Base-by-base conservation (phyloP, 768 basidiomycete genomes). In the Boletus fagicola region DNA sequence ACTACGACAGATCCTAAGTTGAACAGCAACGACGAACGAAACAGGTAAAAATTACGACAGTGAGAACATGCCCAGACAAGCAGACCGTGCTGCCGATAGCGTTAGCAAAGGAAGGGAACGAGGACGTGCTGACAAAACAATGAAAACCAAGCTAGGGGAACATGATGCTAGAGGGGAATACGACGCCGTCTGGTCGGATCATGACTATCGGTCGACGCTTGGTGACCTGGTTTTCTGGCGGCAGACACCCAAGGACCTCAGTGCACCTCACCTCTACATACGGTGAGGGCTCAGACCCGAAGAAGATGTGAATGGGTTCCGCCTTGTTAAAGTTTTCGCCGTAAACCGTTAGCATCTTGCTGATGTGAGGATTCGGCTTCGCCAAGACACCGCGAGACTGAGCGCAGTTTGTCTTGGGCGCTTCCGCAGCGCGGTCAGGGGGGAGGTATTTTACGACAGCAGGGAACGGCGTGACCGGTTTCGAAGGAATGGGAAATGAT, bases 371-470 rank as follows among this genome's bases (percentile, higher is more conserved):
- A 66, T 85, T 89, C 26, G 90, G 88, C 72, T 92, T 90, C 43
- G 87, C 77, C 57, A 91, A 73, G 54, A 86, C 81, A 35, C 82
- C 86, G 31, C 88, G 83, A 52, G 86, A 83, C 51, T 81, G 77
- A 40, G 82, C 72, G 69, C 86, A 85, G 64, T 84, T 85, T 38
- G 83, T 76, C 73, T 92, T 92, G 13, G 90, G 90, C 15, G 80
- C 86, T 72, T 93, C 91, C 7, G 88, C 82, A 38, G 91, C 91
- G 55, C 91, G 88, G 68, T 94, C 91, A 39, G 91, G 91, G 35
- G 91, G 91, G 44, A 94, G 86, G 75, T 92, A 94, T 78, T 94
- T 94, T 64, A 93, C 90, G 55, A 94, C 88, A 55, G 80, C 84
- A 13, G 92, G 92, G 79, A 91, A 88, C 1, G 91, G 88, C 18